These are phyloP conservation scores for Globisporangium polare DNA, from an alignment of 352 stramenopile species.

Conservation along the genomic window DNA sequence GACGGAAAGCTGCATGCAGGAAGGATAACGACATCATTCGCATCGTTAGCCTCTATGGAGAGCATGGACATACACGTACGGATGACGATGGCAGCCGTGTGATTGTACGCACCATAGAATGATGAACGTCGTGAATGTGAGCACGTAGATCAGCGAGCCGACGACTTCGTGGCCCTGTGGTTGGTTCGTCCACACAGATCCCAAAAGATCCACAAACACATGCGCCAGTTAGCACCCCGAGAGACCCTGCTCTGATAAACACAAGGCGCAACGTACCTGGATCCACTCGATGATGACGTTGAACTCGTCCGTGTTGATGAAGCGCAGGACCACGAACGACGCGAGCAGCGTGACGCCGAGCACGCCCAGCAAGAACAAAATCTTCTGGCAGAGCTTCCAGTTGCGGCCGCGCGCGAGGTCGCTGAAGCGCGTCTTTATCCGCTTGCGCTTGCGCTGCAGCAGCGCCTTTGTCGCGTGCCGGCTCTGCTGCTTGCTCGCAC, in stretches of 20 bases:
- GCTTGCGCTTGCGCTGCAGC: constrained; percentile 7
- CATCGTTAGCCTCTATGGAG: too few species aligned
- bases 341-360: constrained; percentile 8
- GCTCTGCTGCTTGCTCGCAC: neutral
- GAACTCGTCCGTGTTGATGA: constrained; percentile 20
- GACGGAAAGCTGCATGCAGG: constrained; percentile 53
- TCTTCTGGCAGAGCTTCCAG: constrained; percentile 13
- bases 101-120: constrained; percentile 16
- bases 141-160: constrained; percentile 17
- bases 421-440: constrained; percentile 6
- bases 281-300: constrained; percentile 21
- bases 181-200: neutral
- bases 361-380: constrained; percentile 9
- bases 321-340: constrained; percentile 11
- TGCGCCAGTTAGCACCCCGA: neutral
- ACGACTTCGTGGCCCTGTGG: constrained; percentile 11
- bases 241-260: neutral
- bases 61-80: too few species aligned
- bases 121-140: constrained; percentile 19
- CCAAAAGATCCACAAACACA: neutral
- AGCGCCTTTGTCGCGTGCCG: neutral
- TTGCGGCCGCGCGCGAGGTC: constrained; percentile 13
- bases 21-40: neutral
- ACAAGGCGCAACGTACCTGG: constrained; percentile 10
- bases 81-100: neutral